These are phyloP conservation scores for Sphaerulina musiva DNA, from an alignment of 2,329 filamentous ascomycete genomes.

Conservation along the genomic window DNA sequence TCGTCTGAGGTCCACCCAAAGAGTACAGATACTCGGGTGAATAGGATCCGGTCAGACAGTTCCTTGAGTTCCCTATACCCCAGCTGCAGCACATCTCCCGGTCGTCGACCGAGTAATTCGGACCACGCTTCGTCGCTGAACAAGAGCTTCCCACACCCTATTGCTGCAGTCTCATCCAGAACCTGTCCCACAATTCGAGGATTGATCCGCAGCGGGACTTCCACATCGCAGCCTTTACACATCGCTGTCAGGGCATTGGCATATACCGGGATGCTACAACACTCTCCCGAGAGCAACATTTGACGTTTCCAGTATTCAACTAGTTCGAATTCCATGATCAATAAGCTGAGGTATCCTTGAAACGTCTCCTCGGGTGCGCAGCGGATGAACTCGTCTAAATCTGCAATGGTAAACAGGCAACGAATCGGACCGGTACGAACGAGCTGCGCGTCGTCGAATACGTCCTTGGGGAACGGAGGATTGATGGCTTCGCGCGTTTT, in stretches of 20 bases:
- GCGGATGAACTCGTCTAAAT: slow-evolving; percentile 40
- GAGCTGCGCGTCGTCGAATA: slow-evolving; percentile 29
- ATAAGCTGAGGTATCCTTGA: slow-evolving; percentile 41
- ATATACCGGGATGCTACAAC: slow-evolving; percentile 51
- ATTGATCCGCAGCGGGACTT: slow-evolving; percentile 37
- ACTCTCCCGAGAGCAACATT: slow-evolving; percentile 44
- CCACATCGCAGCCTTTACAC: slow-evolving; percentile 40
- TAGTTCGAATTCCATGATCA: slow-evolving; percentile 41
- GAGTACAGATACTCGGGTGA: slow-evolving; percentile 48
- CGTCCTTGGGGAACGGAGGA: slow-evolving; percentile 39
- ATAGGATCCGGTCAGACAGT: slow-evolving; percentile 49
- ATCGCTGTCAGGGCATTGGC: slow-evolving; percentile 40
- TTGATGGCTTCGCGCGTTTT: slow-evolving; percentile 48
- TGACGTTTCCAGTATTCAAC: slow-evolving; percentile 37
- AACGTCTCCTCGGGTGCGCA: slow-evolving; percentile 34
- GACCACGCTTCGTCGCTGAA: slow-evolving; percentile 50
- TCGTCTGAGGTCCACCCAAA: slow-evolving; percentile 48
- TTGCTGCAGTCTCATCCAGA: slow-evolving; percentile 52
- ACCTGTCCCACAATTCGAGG: slow-evolving; percentile 40
- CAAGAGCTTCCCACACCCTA: slow-evolving; percentile 48
- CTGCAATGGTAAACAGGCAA: slow-evolving; percentile 40
- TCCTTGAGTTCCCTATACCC: slow-evolving; percentile 39
- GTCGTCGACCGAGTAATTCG: slow-evolving; percentile 43
- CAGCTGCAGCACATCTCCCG: slow-evolving; percentile 40
- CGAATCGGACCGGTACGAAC: slow-evolving; percentile 24